Evolutionary conservation across 768 basidiomycete genomes (phyloP), one percentile per base, ranked within the genome.

Genomic region (Zangia roseola): DNA sequence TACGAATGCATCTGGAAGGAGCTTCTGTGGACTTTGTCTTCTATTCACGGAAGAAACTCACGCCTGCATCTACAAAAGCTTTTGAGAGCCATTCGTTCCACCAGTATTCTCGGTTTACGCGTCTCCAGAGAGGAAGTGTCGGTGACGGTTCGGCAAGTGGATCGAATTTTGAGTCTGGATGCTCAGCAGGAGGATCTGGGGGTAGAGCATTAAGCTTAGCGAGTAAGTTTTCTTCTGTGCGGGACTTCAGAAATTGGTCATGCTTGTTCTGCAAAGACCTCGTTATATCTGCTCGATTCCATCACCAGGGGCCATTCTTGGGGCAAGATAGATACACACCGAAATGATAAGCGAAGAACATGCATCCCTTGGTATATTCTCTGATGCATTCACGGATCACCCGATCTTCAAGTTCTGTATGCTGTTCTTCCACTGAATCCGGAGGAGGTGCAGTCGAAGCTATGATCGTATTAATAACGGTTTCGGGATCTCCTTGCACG

Each of bases 81-180:
- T 86, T 86, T 23, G 81, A 77, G 49, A 98, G 76, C 77, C 83
- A 84, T 59, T 93, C 90, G 61, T 98, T 99, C 92, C 94, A 98
- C 89, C 94, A 98, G 65, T 91, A 98, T 36, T 88, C 85, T 40
- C 79, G 78, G 58, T 97, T 91, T 1, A 93, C 90, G 12, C 93
- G 76, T 23, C 93, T 79, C 94, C 95, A 97, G 4, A 97, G 76
- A 0, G 97, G 94, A 13, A 94, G 75, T 0, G 81, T 82, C 1
- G 86, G 72, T 52, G 81, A 76, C 0, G 92, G 91, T 64, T 97
- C 94, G 12, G 76, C 73, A 20, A 88, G 67, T 8, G 77, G 70
- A 40, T 84, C 77, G 13, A 77, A 68, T 26, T 74, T 74, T 40
- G 66, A 71, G 33, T 59, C 69, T 56, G 31, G 58, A 58, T 50